phyloP scores from a whole-genome alignment of 108 stramenopile genomes.

The Skeletonema potamos region DNA sequence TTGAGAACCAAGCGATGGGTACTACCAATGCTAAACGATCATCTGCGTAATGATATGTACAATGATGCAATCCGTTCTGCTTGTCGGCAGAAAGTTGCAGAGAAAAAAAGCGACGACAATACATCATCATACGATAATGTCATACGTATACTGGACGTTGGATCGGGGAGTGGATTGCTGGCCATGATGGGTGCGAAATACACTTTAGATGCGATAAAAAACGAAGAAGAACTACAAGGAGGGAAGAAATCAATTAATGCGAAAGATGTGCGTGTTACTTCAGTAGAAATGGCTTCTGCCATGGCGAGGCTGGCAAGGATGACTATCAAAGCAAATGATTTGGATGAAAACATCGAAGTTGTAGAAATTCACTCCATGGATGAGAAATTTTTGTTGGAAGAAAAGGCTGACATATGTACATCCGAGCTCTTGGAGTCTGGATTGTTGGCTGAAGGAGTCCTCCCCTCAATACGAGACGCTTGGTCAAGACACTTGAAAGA shows the following conservation, averaged over 20 bases:
- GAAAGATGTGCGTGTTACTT: conserved; percentile 44
- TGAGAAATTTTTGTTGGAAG: conserved; percentile 23
- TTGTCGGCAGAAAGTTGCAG: conserved; percentile 14
- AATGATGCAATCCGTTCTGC: conserved; percentile 61
- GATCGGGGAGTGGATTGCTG: conserved; percentile 75
- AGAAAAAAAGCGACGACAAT: neutral
- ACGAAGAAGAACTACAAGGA: neutral
- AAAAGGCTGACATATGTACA: conserved; percentile 62
- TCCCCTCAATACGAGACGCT: conserved; percentile 78
- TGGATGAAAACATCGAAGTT: conserved; percentile 39
- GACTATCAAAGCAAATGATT: conserved; percentile 56
- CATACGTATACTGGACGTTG: conserved; percentile 71
- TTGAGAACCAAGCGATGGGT: conserved; percentile 81
- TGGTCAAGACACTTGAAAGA: conserved; percentile 75
- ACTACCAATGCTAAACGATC: conserved; percentile 88
- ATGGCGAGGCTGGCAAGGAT: conserved; percentile 69
- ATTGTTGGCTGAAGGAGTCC: conserved; percentile 76
- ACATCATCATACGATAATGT: conserved; percentile 5
- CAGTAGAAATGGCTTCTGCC: conserved; percentile 78
- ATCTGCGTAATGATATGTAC: conserved; percentile 62
- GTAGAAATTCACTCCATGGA: conserved; percentile 74
- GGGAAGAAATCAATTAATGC: neutral
- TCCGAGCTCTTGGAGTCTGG: conserved; percentile 84
- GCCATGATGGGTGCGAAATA: conserved; percentile 69
- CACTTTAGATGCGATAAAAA: conserved; percentile 5